Conservation (phyloP, 345 rosid genomes). For the Noccaea caerulescens region DNA sequence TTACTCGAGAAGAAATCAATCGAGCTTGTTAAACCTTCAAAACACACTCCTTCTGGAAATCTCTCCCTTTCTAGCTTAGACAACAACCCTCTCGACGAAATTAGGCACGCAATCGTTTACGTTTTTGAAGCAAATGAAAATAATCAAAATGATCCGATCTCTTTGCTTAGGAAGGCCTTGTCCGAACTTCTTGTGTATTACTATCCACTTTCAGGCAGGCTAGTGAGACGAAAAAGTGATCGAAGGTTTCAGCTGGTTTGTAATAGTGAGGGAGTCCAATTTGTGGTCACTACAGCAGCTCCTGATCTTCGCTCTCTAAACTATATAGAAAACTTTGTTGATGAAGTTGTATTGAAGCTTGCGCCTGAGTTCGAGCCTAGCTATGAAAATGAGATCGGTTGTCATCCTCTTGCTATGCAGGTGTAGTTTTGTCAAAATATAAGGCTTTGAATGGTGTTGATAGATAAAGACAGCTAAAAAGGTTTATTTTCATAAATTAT, state of each 20-base stretch:
- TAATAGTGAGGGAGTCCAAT: slow-evolving; percentile 55
- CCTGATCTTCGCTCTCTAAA: slow-evolving; percentile 43
- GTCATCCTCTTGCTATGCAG: slow-evolving; percentile 51
- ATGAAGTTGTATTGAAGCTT: slow-evolving; percentile 33
- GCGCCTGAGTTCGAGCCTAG: slow-evolving; percentile 18
- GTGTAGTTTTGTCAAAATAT: not conserved
- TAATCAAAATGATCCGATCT: slow-evolving; percentile 14
- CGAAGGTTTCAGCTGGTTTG: slow-evolving; percentile 45
- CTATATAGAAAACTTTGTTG: slow-evolving; percentile 47
- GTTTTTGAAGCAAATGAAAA: slow-evolving; percentile 42
- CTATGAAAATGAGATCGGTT: slow-evolving; percentile 28
- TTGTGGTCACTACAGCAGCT: slow-evolving; percentile 43
- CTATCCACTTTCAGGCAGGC: slow-evolving; percentile 59
- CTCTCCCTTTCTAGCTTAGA: slow-evolving; percentile 53
- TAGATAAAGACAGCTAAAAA: not conserved
- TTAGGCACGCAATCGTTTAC: slow-evolving; percentile 44
- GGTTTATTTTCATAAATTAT: not conserved
- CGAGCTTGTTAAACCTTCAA: slow-evolving; percentile 47
- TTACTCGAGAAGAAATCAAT: not conserved
- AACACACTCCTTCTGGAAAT: slow-evolving; percentile 41
- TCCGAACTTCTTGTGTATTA: slow-evolving; percentile 53
- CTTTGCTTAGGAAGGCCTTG: slow-evolving; percentile 50
- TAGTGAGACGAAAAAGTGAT: slow-evolving; percentile 42
- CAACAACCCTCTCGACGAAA: slow-evolving; percentile 41
- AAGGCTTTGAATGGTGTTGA: not conserved